Base-by-base conservation (phyloP, 1,139 yeast genomes). In the Yamadazyma buinensis region DNA sequence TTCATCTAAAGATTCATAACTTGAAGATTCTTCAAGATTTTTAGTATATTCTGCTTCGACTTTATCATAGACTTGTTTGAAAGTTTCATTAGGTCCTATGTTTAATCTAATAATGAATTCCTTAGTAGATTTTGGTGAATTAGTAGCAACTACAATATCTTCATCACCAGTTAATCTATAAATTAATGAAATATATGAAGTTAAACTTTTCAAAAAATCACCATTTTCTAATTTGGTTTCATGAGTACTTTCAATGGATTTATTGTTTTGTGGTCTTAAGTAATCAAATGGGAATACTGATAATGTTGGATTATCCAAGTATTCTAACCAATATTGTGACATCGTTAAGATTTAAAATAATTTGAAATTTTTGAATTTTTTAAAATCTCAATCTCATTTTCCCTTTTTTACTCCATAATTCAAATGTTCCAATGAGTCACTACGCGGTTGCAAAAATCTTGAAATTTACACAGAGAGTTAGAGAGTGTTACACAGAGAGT, bases 111-210 rank as follows among this genome's bases (percentile, higher is more conserved):
- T 56, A 19, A 85, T 78, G 44, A 78, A 77, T 43, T 66, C 80
- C 40, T 58, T 55, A 20, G 54, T 52, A 8, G 54, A 50, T 17
- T 64, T 59, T 28, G 60, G 54, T 12, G 69, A 58, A 40, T 79
- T 80, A 1, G 94, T 77, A 19, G 95, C 87, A 42, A 92, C 63
- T n/a, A 84, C 81, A 35, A 92, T 80, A 51, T 92, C 97, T 44
- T 88, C 97, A 54, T 92, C 97, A 19, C 97, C 97, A 5, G 97
- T 84, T 36, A 86, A 67, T 54, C 97, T 74, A 59, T 75, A 82
- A 26, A 86, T 71, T 38, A 92, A 67, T 2, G 83, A 77, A 19
- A 83, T 77, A 63, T 82, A 85, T 1, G 76, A 76, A n/a, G 95
- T 67, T 39, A 87, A 68, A 0, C 82, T 79, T 15, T 73, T 59